Percentiles rank a stretch among this genome's conserved stretches.
Conservation (phyloP, 192 early-diverging fungal genomes). For the Podila epicladia region DNA sequence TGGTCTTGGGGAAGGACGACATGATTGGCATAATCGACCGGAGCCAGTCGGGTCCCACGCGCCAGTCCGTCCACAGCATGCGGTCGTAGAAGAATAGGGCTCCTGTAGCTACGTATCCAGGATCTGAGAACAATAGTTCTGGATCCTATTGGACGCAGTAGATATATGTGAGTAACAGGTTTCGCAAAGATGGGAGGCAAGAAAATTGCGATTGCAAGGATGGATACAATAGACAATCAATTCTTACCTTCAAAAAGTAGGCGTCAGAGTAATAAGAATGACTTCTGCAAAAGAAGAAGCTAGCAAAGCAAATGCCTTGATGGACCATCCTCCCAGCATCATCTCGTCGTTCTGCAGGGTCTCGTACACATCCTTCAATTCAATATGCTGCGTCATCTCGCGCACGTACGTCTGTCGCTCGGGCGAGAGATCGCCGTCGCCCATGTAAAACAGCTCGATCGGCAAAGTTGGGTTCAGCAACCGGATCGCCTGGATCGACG, state of each 20-base stretch:
- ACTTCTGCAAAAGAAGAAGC: conserved; percentile 61
- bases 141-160: conserved; percentile 38
- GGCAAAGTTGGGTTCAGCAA: conserved; percentile 56
- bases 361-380: conserved; percentile 33
- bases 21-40: conserved; percentile 52
- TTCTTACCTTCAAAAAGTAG: conserved; percentile 51
- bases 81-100: conserved; percentile 68
- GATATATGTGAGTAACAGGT: background rate
- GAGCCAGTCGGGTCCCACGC: conserved; percentile 50
- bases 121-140: conserved; percentile 56
- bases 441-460: conserved; percentile 64
- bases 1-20: conserved; percentile 23
- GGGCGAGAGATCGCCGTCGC: conserved; percentile 42
- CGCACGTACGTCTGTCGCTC: conserved; percentile 26
- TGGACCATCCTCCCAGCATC: conserved; percentile 60
- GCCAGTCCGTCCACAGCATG: conserved; percentile 48
- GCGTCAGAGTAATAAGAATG: conserved; percentile 72
- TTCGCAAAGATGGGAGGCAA: too few relatives aligned
- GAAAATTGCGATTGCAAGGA: too few relatives aligned
- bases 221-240: background rate
- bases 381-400: conserved; percentile 22
- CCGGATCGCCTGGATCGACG: conserved; percentile 44
- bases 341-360: conserved; percentile 39
- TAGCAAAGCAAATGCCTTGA: conserved; percentile 69
- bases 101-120: conserved; percentile 43